These are phyloP conservation scores for Wolfiporia cocos DNA, from an alignment of 1,284 basidiomycete species.

Conservation along the genomic window DNA sequence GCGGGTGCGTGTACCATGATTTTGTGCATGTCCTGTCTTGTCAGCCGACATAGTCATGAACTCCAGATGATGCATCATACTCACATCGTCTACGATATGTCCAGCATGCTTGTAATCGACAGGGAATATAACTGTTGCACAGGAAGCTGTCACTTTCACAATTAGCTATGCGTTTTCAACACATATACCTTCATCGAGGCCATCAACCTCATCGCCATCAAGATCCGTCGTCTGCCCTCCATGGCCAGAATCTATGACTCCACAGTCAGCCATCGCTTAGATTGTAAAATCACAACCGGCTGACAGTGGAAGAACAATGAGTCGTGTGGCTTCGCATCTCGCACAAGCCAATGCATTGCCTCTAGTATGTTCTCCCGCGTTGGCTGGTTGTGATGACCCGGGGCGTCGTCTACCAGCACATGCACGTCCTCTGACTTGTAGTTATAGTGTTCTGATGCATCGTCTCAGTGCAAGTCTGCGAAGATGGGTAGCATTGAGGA, in stretches of 20 bases:
- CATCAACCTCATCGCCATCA: conserved; percentile 63
- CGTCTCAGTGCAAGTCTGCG: no score
- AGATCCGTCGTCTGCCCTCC: conserved; percentile 74
- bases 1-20: conserved; percentile 41
- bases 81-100: conserved; percentile 75
- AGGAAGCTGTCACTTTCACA: neutral
- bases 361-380: conserved; percentile 77
- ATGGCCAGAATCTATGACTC: conserved; percentile 78
- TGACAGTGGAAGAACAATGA: conserved; percentile 85
- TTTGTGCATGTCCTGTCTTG: conserved; percentile 51
- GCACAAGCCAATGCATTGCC: conserved; percentile 87
- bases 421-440: conserved; percentile 74
- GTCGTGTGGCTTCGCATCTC: conserved; percentile 68
- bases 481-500: no score
- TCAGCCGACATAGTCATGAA: no score
- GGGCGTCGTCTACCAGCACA: conserved; percentile 70
- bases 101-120: conserved; percentile 67
- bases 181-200: conserved; percentile 53
- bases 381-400: conserved; percentile 55
- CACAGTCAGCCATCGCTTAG: no score
- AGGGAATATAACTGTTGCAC: conserved; percentile 45
- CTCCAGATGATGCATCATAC: no score
- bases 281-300: no score
- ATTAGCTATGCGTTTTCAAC: neutral
- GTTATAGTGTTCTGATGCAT: conserved; percentile 48